phyloP scores from a whole-genome alignment of 164 flowering plant genomes.

The grape (Vitis vinifera) region ASM3070453v1 NC_081812.1:11797501-11798000 shows the following conservation, averaged over 20 bases:
- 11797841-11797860: slow-evolving; percentile 11
- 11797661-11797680: too few species aligned
- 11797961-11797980: slow-evolving; percentile 14
- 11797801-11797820: slow-evolving; percentile 38
- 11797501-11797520: too few species aligned
- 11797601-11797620: too few species aligned
- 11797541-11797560: too few species aligned
- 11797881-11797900: slow-evolving; percentile 72
- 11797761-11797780: slow-evolving; percentile 36
- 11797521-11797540: too few species aligned
- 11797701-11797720: too few species aligned
- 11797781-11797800: slow-evolving; percentile 32
- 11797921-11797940: slow-evolving; percentile 9
- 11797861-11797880: slow-evolving; percentile 50
- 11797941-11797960: slow-evolving; percentile 8
- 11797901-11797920: slow-evolving; percentile 25
- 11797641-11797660: too few species aligned
- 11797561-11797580: too few species aligned
- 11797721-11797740: too few species aligned
- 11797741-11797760: slow-evolving; percentile 40
- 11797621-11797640: too few species aligned
- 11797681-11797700: too few species aligned
- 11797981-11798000: background rate
- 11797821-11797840: slow-evolving; percentile 13
- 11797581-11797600: too few species aligned